phyloP scores from a whole-genome alignment of 306 rosid species.

The Hylodesmum podocarpum region DNA sequence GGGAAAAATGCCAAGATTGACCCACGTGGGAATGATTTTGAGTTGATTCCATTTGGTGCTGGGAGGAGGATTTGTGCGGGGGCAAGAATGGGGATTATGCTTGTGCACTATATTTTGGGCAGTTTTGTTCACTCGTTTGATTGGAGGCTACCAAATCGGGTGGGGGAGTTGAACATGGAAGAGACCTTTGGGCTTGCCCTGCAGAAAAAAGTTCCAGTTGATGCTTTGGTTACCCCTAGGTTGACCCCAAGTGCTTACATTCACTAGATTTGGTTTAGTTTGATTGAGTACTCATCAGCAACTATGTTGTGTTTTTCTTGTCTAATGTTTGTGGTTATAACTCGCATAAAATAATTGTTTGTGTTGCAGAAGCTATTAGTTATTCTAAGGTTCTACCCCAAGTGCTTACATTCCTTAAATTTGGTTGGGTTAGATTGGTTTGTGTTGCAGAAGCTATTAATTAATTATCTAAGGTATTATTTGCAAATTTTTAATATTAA shows the following conservation, averaged over 20 bases:
- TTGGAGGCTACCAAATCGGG: constrained; percentile 22
- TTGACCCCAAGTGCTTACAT: constrained; percentile 18
- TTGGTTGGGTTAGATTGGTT: too few relatives aligned
- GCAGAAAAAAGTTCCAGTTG: constrained; percentile 28
- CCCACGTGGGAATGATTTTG: constrained; percentile 47
- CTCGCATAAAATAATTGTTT: background rate
- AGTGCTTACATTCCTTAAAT: too few relatives aligned
- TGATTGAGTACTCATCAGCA: background rate
- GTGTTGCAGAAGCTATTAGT: background rate
- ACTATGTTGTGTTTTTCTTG: background rate
- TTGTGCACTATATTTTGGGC: constrained; percentile 35
- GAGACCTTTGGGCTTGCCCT: constrained; percentile 33
- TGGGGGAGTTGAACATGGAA: constrained; percentile 28
- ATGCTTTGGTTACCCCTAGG: constrained; percentile 18
- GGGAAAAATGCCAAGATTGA: constrained; percentile 37
- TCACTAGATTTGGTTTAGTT: background rate
- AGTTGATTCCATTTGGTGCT: constrained; percentile 51
- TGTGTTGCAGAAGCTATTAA: too few relatives aligned
- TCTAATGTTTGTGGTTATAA: background rate
- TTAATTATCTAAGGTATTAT: too few relatives aligned
- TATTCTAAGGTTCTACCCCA: background rate
- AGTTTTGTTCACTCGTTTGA: constrained; percentile 35
- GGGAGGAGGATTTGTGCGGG: constrained; percentile 35
- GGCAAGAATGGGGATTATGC: constrained; percentile 30
- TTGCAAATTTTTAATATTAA: too few relatives aligned